Conservation (phyloP, 768 basidiomycete genomes). For the Hysterangium stoloniferum region DNA sequence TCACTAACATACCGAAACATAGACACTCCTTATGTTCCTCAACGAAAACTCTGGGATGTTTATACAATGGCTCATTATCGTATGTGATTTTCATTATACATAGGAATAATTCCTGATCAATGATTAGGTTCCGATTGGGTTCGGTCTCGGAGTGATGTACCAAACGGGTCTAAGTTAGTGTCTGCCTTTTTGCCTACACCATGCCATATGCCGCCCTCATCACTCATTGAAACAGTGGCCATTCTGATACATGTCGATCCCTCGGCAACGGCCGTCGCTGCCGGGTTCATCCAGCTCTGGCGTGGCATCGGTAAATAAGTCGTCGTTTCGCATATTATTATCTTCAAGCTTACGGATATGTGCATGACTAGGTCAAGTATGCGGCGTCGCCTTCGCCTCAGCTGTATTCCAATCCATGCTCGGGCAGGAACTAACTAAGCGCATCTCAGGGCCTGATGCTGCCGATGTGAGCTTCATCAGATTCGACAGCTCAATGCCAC, state of each 20-base stretch:
- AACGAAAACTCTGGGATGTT: slow-evolving; percentile 40
- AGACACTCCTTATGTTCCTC: slow-evolving; percentile 1
- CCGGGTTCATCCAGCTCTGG: slow-evolving; percentile 61
- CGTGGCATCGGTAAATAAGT: slow-evolving; percentile 50
- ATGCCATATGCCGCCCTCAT: neutral
- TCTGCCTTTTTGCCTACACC: neutral
- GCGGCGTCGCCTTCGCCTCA: slow-evolving; percentile 60
- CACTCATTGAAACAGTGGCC: slow-evolving; percentile 37
- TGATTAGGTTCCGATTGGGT: slow-evolving; percentile 58
- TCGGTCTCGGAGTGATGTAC: slow-evolving; percentile 63
- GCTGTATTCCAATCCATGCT: slow-evolving; percentile 60
- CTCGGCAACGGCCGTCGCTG: slow-evolving; percentile 56
- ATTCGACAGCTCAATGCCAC: neutral
- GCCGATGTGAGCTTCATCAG: slow-evolving; percentile 36
- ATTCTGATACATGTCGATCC: slow-evolving; percentile 57
- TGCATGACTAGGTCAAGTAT: slow-evolving; percentile 49
- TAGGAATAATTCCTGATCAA: neutral
- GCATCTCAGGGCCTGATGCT: slow-evolving; percentile 44
- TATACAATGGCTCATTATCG: slow-evolving; percentile 55
- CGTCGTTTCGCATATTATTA: neutral
- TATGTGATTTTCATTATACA: slow-evolving; percentile 24
- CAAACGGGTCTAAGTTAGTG: slow-evolving; percentile 60
- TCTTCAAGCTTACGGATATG: neutral
- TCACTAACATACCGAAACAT: neutral
- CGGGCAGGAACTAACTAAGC: slow-evolving; percentile 42